Conservation (phyloP, 257 asterid species). For the Knoxia roxburghii region DNA sequence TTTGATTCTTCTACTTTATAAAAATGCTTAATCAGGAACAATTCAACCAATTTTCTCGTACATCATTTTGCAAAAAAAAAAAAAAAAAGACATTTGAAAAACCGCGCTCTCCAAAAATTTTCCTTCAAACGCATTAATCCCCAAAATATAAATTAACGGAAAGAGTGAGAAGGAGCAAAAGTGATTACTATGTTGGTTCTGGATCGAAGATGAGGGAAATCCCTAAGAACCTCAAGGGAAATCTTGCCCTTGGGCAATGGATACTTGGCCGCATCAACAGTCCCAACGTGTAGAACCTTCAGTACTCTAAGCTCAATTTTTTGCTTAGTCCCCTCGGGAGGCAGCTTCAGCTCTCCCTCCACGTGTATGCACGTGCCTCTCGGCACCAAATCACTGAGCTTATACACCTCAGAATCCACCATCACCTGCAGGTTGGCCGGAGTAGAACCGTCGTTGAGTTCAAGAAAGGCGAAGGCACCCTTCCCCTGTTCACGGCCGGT, state of each 20-base stretch:
- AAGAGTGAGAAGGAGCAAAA: not conserved
- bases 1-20: not conserved
- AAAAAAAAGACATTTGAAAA: not conserved
- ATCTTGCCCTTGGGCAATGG: constrained; percentile 82
- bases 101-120: not conserved
- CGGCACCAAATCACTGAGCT: constrained; percentile 59
- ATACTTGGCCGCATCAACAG: constrained; percentile 77
- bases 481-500: constrained; percentile 87
- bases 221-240: constrained; percentile 74
- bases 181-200: constrained; percentile 76
- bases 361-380: constrained; percentile 84
- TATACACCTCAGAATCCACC: constrained; percentile 50
- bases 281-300: constrained; percentile 59
- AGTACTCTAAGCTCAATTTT: constrained; percentile 69
- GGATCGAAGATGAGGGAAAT: constrained; percentile 75
- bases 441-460: constrained; percentile 82
- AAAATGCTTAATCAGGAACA: not conserved
- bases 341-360: constrained; percentile 61
- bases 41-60: not conserved
- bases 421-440: constrained; percentile 78
- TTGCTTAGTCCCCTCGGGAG: constrained; percentile 76
- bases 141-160: not conserved
- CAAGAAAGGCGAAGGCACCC: constrained; percentile 73
- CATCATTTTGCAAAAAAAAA: not conserved
- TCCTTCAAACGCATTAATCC: not conserved